These are phyloP conservation scores for Alnus rubra DNA, from an alignment of 306 rosid genomes.

Conservation along the genomic window DNA sequence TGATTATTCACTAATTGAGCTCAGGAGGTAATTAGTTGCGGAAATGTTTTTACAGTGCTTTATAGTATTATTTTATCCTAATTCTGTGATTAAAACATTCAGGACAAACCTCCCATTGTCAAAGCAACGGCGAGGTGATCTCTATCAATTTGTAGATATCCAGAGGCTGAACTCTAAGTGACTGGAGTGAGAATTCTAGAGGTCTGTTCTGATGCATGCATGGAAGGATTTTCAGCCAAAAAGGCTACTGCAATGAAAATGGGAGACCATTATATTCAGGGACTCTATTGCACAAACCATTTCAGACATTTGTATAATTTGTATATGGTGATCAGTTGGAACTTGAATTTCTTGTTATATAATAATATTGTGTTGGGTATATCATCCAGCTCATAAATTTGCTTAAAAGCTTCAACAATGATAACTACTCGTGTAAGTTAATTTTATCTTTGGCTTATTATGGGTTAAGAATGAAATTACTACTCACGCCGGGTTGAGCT, in stretches of 20 bases:
- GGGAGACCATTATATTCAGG: constrained; percentile 5
- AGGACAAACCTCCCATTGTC: constrained; percentile 81
- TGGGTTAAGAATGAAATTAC: not conserved
- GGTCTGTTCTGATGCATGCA: constrained; percentile 1
- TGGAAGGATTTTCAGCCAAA: not conserved
- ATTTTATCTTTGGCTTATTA: not conserved
- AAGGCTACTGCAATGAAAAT: not conserved
- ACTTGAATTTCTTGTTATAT: not conserved
- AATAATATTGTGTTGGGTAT: not conserved
- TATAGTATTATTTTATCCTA: not conserved
- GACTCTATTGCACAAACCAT: not conserved
- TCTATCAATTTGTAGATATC: constrained; percentile 88
- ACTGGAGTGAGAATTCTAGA: constrained; percentile 16
- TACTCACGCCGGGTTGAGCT: not conserved
- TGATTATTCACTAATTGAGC: constrained; percentile 74
- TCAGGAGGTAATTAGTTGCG: constrained; percentile 56
- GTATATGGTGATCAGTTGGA: constrained; percentile 8
- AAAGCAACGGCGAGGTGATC: constrained; percentile 93
- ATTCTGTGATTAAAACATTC: constrained; percentile 31
- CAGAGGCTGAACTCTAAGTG: constrained; percentile 68
- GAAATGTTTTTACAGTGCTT: not conserved
- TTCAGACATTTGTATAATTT: constrained; percentile 8
- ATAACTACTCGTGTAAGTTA: too few relatives aligned
- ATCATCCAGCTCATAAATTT: too few relatives aligned
- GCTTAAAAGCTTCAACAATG: too few relatives aligned